Evolutionary conservation across 805 yeast species (phyloP), one percentile per base, ranked within the genome.

Genomic region (Yarrowia bubula): DNA sequence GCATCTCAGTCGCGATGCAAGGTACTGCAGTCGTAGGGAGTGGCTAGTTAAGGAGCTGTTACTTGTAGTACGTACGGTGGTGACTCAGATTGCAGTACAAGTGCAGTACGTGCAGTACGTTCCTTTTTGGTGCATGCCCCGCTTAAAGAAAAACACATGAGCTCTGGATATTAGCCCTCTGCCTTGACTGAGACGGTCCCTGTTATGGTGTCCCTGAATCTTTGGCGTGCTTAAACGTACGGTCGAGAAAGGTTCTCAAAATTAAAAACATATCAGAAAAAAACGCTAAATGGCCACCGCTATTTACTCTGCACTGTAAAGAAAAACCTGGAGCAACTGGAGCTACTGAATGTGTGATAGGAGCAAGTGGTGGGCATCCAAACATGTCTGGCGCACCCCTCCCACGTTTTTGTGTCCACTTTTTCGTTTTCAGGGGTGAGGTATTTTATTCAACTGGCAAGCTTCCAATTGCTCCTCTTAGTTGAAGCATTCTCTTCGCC

Each of bases 81-180:
- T 31, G 17, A 46, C 51, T n/a, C 46, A 10, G 38, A 9, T 35
- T 35, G 38, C 38, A 35, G 38, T n/a, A n/a, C n/a, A n/a, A n/a
- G n/a, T n/a, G n/a, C n/a, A n/a, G n/a, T n/a, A n/a, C n/a, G n/a
- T 33, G 53, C 31, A 48, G 51, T n/a, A 48, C 55, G 55, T 35
- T 41, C 41, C 55, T 48, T 48, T 48, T 48, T 48, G 55, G 55
- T 35, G 55, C 55, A 48, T 48, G 35, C 55, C 55, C 55, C 32
- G 31, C 41, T 32, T 9, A 33, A 15, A 17, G 5, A 22, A 22
- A 22, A 22, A 22, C 28, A 22, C 5, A 5, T 22, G 28, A 22
- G 28, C 28, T 22, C 4, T 22, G 28, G 3, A 22, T 22, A 22
- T 22, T 22, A 22, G 28, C 5, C 5, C 28, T 22, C 5, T 22